These are phyloP conservation scores for Camellia sinensis DNA, from an alignment of 148 eudicot genomes.

Conservation along the genomic window DNA sequence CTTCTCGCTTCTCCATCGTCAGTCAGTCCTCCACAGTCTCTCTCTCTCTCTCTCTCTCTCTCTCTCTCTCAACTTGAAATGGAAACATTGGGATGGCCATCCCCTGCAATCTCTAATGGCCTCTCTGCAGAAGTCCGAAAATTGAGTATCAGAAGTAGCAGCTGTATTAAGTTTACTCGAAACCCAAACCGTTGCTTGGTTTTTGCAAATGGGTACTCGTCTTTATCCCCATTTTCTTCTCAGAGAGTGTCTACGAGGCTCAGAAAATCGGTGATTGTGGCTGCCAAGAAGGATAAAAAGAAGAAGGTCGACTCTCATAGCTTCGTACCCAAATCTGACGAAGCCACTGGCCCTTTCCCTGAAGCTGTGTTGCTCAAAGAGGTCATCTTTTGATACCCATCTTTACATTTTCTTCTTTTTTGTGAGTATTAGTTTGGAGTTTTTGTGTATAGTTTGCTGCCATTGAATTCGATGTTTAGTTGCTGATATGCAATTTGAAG, in stretches of 20 bases:
- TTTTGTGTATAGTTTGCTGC: not conserved
- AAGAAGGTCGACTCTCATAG: conserved; percentile 58
- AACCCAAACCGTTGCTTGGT: conserved; percentile 15
- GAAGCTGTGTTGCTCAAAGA: conserved; percentile 78
- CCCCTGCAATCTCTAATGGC: not conserved
- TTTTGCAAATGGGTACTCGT: conserved; percentile 29
- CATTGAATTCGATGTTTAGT: not conserved
- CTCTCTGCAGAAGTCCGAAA: not conserved
- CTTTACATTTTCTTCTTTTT: not conserved
- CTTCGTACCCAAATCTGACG: conserved; percentile 64
- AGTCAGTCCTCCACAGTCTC: not conserved
- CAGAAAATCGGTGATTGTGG: conserved; percentile 30
- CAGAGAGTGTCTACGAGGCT: conserved; percentile 17
- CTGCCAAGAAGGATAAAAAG: conserved; percentile 50
- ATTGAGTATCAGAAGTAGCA: conserved; percentile 12
- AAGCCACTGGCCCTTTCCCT: conserved; percentile 80
- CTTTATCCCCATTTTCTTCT: conserved; percentile 33
- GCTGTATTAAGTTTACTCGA: conserved; percentile 10
- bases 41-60: not conserved
- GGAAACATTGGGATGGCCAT: not conserved
- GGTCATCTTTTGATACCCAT: conserved; percentile 28
- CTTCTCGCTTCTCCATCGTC: no score
- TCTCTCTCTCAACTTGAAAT: not conserved
- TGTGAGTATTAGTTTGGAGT: not conserved
- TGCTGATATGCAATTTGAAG: not conserved